Conservation (phyloP, 345 rosid genomes). For the Eucalyptus sp. region DNA sequence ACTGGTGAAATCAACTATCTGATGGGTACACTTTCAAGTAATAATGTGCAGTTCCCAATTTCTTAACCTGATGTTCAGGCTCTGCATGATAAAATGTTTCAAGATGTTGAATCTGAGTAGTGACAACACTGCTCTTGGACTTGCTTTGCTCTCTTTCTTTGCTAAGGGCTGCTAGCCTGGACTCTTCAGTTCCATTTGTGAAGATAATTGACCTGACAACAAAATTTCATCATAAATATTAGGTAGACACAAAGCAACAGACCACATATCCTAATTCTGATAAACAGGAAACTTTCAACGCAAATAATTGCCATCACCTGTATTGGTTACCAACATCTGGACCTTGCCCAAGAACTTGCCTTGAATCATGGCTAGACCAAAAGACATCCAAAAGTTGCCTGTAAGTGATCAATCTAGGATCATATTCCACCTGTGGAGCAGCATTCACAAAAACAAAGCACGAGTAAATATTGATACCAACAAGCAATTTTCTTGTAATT, state of each 20-base stretch:
- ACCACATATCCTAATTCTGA: not conserved
- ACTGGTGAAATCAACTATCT: not conserved
- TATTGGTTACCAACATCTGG: slow-evolving; percentile 94
- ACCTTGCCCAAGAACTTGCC: slow-evolving; percentile 94
- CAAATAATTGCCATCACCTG: slow-evolving; percentile 27
- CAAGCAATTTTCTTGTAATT: not conserved
- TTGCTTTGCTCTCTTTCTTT: slow-evolving; percentile 79
- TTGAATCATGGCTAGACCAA: slow-evolving; percentile 88
- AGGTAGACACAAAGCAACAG: not conserved
- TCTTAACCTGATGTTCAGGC: slow-evolving; percentile 79
- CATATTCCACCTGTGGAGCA: slow-evolving; percentile 67
- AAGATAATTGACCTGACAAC: slow-evolving; percentile 64
- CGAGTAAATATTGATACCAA: not conserved
- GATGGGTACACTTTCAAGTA: not conserved
- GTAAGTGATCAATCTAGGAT: slow-evolving; percentile 47
- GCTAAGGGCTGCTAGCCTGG: slow-evolving; percentile 54
- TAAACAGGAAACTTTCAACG: not conserved
- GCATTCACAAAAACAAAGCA: not conserved
- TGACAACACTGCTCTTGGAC: slow-evolving; percentile 60
- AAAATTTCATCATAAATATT: not conserved
- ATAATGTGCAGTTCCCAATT: not conserved
- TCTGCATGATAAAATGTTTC: slow-evolving; percentile 71
- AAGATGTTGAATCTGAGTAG: slow-evolving; percentile 76
- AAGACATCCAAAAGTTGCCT: slow-evolving; percentile 77
- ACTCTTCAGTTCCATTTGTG: slow-evolving; percentile 76